Evolutionary conservation across 2,329 filamentous ascomycete genomes (phyloP), one percentile per base, ranked within the genome.

Genomic region (Clonostachys chloroleuca): DNA sequence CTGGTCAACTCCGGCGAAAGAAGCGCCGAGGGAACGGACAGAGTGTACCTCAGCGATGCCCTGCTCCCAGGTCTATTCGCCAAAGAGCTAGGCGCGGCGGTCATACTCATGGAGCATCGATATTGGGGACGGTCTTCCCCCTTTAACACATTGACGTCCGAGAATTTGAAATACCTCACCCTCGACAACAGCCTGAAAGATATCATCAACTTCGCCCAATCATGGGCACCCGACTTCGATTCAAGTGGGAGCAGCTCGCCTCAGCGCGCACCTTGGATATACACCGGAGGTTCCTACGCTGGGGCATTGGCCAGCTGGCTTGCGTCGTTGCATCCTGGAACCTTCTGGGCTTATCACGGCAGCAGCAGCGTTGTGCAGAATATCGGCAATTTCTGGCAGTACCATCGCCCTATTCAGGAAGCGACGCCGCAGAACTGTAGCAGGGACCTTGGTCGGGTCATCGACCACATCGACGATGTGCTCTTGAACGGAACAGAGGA

Each of bases 61-160:
- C 82, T 92, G 42, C 71, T 89, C 2, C 74, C 81, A 40, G 77
- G 78, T 35, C 74, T 86, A 52, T 74, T 92, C 17, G 79, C 83
- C 3, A 69, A 84, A 54, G 83, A 82, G 2, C 85, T 84, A 0
- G 70, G 82, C 50, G 89, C 87, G 3, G 69, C 92, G 17, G 86
- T 82, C 9, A 83, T 95, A 8, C 77, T 92, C 43, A 74, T 94
- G 3, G 89, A 94, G 67, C 89, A 94, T 60, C 81, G 89, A 43
- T 95, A 92, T 72, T 95, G 91, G 60, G 89, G 89, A 47, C 73
- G 73, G 12, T 89, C 85, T 58, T 83, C 84, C 46, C 88, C 88
- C 0, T 78, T 77, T 0, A 60, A 72, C 3, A 75, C 88, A 57
- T 72, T 91, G 46, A 73, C 67, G 55, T 85, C 81, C 0, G 70